These are phyloP conservation scores for Leishmania tropica DNA, from an alignment of 208 protist species.

Conservation along the genomic window DNA sequence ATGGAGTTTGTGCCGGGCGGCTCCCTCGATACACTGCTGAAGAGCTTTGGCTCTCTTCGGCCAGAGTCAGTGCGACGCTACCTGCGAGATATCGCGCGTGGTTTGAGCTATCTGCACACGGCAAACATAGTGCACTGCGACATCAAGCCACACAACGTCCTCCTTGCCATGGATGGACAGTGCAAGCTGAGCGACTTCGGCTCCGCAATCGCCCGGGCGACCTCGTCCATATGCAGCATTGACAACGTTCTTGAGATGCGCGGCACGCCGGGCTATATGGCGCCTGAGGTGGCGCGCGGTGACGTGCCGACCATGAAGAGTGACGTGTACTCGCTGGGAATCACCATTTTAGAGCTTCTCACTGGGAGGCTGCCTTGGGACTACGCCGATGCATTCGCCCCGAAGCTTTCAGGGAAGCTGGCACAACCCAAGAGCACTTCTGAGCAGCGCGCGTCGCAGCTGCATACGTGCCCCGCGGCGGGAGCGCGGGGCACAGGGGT, in stretches of 20 bases:
- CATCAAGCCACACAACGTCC: constrained; percentile 87
- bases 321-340: constrained; percentile 71
- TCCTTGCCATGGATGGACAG: constrained; percentile 80
- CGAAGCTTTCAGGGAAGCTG: not conserved
- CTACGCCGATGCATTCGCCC: constrained; percentile 17
- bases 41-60: constrained; percentile 57
- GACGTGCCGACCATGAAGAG: constrained; percentile 56
- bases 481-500: too few species aligned
- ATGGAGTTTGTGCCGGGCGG: constrained; percentile 88
- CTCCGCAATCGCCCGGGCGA: constrained; percentile 50
- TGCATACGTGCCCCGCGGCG: not conserved
- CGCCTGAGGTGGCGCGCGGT: constrained; percentile 70
- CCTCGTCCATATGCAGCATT: constrained; percentile 41
- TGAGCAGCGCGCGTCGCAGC: not conserved
- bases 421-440: not conserved
- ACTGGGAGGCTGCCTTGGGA: constrained; percentile 63
- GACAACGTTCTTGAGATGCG: constrained; percentile 68
- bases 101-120: constrained; percentile 78
- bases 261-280: constrained; percentile 82
- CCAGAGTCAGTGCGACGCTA: constrained; percentile 54
- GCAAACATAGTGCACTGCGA: constrained; percentile 81
- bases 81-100: constrained; percentile 64
- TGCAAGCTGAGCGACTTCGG: constrained; percentile 90
- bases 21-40: constrained; percentile 67
- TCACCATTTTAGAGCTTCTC: constrained; percentile 64